Percentiles rank a stretch among this genome's conserved stretches.
These are phyloP conservation scores for Cadophora malorum DNA, from an alignment of 2,329 filamentous ascomycete species.

Conservation along the genomic window DNA sequence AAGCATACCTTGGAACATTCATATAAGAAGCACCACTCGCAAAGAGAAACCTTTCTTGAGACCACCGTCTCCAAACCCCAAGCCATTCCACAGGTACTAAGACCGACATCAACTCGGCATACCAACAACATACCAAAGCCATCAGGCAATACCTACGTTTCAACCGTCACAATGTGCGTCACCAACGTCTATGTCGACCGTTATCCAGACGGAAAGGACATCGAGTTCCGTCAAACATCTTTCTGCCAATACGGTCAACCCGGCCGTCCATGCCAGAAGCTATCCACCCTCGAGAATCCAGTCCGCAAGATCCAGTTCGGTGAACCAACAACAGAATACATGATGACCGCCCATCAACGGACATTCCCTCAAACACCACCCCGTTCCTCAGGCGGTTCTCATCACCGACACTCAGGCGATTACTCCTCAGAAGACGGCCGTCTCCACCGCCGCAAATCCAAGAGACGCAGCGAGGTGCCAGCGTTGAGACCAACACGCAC, in stretches of 20 bases:
- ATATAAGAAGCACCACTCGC: slow-evolving; percentile 20
- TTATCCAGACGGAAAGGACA: slow-evolving; percentile 53
- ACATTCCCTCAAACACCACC: slow-evolving; percentile 39
- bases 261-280: slow-evolving; percentile 51
- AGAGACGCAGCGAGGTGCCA: slow-evolving; percentile 44
- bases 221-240: slow-evolving; percentile 46
- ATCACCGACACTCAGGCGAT: slow-evolving; percentile 44
- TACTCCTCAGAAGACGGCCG: slow-evolving; percentile 40
- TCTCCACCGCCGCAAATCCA: slow-evolving; percentile 49
- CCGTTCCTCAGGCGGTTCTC: slow-evolving; percentile 34
- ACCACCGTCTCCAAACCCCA: slow-evolving; percentile 11
- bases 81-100: slow-evolving; percentile 25
- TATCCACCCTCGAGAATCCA: slow-evolving; percentile 52
- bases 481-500: slow-evolving; percentile 35
- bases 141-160: slow-evolving; percentile 32
- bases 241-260: slow-evolving; percentile 50
- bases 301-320: slow-evolving; percentile 47
- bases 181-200: slow-evolving; percentile 55
- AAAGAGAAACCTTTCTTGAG: slow-evolving; percentile 20
- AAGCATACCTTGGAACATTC: slow-evolving; percentile 19
- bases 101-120: slow-evolving; percentile 24
- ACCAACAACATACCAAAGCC: slow-evolving; percentile 26
- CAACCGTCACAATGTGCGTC: slow-evolving; percentile 56
- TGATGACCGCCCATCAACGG: slow-evolving; percentile 47
- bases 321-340: slow-evolving; percentile 45